Base-by-base conservation (phyloP, 2,329 filamentous ascomycete species). In the Colletotrichum destructivum region DNA sequence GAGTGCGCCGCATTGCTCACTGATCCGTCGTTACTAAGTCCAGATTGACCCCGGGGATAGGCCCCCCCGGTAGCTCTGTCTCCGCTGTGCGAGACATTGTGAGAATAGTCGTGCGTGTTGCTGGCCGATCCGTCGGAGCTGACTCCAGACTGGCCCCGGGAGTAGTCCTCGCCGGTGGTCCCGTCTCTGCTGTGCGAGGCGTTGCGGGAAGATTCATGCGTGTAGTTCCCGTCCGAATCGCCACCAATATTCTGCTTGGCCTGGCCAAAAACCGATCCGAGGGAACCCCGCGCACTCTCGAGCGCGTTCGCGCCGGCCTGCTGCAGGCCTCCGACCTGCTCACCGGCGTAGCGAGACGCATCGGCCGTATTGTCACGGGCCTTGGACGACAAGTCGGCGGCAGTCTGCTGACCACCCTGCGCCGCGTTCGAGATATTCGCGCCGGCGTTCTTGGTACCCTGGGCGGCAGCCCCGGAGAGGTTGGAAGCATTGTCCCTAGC, bases 101-200 rank as follows among this genome's bases (percentile, higher is more conserved):
- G 13, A 0, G 26, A 11, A n/a, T 18, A 40, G 2, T 9, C 7
- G 23, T 15, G 26, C 6, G 35, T 35, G 5, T 31, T 56, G n/a
- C 35, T 40, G n/a, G n/a, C 35, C 13, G 35, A 21, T 16, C n/a
- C n/a, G 3, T 56, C n/a, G 6, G 35, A 9, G 38, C 8, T 18
- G 35, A 40, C 21, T 1, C 12, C 54, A 26, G 18, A 8, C 15
- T 56, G 54, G 5, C n/a, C 35, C 5, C 54, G 54, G 18, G 31
- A n/a, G 1, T 23, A 2, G 35, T 16, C 13, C 1, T 13, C n/a
- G 2, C n/a, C n/a, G 4, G 35, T 11, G 1, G n/a, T 7, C 2
- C 26, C 13, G 7, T 21, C 15, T 7, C 4, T n/a, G 0, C 23
- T 23, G n/a, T n/a, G 26, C 8, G 59, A 62, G 15, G 3, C 16